Conservation (phyloP, 1,284 basidiomycete species). For the Abortiporus biennis region DNA sequence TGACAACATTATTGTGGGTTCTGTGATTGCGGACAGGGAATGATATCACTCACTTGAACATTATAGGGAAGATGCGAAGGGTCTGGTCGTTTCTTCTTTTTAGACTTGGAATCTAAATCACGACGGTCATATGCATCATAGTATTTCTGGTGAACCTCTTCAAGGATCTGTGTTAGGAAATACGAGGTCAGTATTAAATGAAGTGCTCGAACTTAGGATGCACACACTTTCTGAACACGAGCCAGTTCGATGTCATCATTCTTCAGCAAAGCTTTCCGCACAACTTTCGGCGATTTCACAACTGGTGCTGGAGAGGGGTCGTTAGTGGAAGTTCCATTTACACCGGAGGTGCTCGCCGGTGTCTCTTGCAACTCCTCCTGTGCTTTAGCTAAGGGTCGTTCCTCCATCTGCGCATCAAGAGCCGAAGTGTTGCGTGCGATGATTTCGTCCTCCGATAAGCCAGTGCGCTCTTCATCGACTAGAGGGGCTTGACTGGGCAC, state of each 20-base stretch:
- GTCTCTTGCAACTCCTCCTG: slow-evolving; percentile 67
- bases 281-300: slow-evolving; percentile 32
- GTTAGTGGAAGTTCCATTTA: slow-evolving; percentile 12
- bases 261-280: slow-evolving; percentile 74
- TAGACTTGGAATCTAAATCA: slow-evolving; percentile 17
- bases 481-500: slow-evolving; percentile 13
- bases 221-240: slow-evolving; percentile 64
- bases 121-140: slow-evolving; percentile 59
- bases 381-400: slow-evolving; percentile 83
- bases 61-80: slow-evolving; percentile 35
- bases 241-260: slow-evolving; percentile 86
- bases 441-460: slow-evolving; percentile 47
- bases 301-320: slow-evolving; percentile 13
- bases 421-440: slow-evolving; percentile 61
- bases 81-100: slow-evolving; percentile 26
- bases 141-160: slow-evolving; percentile 72
- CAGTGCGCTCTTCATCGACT: slow-evolving; percentile 35
- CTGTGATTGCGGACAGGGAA: neutral
- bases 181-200: neutral
- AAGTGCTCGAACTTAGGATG: slow-evolving; percentile 3
- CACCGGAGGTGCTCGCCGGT: slow-evolving; percentile 19
- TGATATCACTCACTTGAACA: slow-evolving; percentile 49
- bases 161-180: slow-evolving; percentile 59
- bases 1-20: neutral
- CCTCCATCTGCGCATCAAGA: slow-evolving; percentile 80